These are phyloP conservation scores for Fusarium coicis DNA, from an alignment of 2,329 filamentous ascomycete species.

Conservation along the genomic window DNA sequence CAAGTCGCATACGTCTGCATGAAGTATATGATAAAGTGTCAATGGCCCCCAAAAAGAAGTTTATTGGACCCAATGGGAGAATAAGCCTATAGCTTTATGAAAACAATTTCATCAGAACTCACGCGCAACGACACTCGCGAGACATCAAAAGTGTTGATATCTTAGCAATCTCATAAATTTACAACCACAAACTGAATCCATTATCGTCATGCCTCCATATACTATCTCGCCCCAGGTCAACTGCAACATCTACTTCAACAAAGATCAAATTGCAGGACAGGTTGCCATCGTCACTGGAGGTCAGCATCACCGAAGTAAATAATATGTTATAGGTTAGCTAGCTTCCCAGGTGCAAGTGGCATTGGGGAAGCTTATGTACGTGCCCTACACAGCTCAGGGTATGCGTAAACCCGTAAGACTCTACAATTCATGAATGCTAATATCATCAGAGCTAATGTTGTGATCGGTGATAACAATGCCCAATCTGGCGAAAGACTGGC, in stretches of 20 bases:
- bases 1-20: background rate
- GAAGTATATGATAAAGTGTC: accelerated
- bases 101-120: no score
- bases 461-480: background rate
- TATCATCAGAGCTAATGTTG: background rate
- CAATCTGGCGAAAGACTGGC: background rate
- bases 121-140: no score
- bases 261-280: background rate
- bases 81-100: accelerated
- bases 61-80: accelerated
- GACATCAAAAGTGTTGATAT: no score
- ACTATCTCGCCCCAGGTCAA: accelerated
- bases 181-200: no score
- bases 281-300: background rate
- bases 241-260: background rate
- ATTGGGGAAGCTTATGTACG: conserved; percentile 6
- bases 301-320: accelerated
- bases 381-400: background rate
- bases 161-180: no score
- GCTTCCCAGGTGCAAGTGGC: background rate
- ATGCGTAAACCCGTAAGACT: background rate
- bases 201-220: background rate
- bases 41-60: accelerated
- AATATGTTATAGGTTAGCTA: background rate
- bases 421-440: background rate